phyloP scores from a whole-genome alignment of 2,329 filamentous ascomycete genomes.

The Penicillium brasilianum region DNA sequence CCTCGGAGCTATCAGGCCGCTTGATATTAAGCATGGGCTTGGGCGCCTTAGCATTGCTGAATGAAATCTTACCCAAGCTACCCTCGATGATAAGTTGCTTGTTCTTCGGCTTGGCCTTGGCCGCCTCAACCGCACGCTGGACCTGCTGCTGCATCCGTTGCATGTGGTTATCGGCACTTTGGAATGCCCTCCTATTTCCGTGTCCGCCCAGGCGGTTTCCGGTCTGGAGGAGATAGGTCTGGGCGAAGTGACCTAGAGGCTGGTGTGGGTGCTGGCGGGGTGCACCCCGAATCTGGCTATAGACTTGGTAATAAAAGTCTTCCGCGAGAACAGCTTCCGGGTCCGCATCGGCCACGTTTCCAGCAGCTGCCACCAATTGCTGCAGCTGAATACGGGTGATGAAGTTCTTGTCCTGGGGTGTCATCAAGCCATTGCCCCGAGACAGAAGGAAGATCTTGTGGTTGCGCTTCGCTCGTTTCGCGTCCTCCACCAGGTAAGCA shows the following conservation, averaged over 20 bases:
- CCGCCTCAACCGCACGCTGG: conserved; percentile 93
- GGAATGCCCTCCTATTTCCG: conserved; percentile 71
- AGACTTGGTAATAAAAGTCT: conserved; percentile 99
- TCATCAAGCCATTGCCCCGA: conserved; percentile 97
- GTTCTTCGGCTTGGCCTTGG: conserved; percentile 97
- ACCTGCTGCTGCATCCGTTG: conserved; percentile 99
- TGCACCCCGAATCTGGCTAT: conserved; percentile 88
- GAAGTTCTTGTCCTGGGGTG: conserved; percentile 98
- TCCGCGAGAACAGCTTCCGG: conserved; percentile 82
- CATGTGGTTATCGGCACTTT: conserved; percentile 93
- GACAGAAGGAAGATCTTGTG: conserved; percentile 96
- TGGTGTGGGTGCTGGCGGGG: conserved; percentile 90
- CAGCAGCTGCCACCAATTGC: conserved; percentile 90
- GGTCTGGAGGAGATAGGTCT: conserved; percentile 96
- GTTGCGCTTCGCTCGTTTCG: conserved; percentile 92
- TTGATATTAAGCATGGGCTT: conserved; percentile 96
- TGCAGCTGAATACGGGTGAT: conserved; percentile 97
- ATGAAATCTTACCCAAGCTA: conserved; percentile 95
- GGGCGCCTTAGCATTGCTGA: conserved; percentile 97
- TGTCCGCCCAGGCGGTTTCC: conserved; percentile 76
- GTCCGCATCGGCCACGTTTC: conserved; percentile 79
- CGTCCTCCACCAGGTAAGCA: conserved; percentile 85
- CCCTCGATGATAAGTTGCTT: conserved; percentile 96
- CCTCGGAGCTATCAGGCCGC: conserved; percentile 72
- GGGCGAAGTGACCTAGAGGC: conserved; percentile 92